Evolutionary conservation across 257 asterid species (phyloP).

Genomic region (Solanum clarkiae): DNA sequence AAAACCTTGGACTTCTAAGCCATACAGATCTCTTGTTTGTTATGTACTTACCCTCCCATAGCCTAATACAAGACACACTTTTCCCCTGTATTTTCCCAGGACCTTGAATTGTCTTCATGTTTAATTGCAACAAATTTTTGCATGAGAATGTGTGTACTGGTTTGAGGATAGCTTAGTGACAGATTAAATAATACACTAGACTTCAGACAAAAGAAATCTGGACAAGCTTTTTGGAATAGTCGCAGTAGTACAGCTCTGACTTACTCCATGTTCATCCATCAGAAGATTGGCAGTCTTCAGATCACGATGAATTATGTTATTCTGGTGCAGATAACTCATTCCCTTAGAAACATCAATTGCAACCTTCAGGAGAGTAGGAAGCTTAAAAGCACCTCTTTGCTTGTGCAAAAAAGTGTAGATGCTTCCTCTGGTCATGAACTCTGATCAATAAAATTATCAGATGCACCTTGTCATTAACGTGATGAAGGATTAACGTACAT

Average conservation of each 20-base stretch:
- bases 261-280: constrained; percentile 40
- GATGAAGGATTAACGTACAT: background rate
- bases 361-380: constrained; percentile 26
- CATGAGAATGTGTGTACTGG: background rate
- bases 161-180: background rate
- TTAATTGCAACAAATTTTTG: background rate
- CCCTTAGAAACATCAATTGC: constrained; percentile 39
- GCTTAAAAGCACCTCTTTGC: constrained; percentile 26
- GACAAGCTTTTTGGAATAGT: background rate
- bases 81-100: background rate
- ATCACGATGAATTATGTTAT: constrained; percentile 35
- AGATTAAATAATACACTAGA: background rate
- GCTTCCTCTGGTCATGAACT: constrained; percentile 41
- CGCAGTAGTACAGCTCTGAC: background rate
- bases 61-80: background rate
- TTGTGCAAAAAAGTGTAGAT: constrained; percentile 25
- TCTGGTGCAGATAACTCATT: constrained; percentile 45
- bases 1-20: background rate
- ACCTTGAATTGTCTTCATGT: background rate
- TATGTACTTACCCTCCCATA: background rate
- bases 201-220: background rate
- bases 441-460: constrained; percentile 8
- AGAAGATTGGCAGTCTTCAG: constrained; percentile 43
- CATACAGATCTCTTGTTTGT: background rate
- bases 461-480: background rate